Evolutionary conservation across 1,139 yeast species (phyloP), one percentile per base, ranked within the genome.

Genomic region (Suhomyces bribrorum): DNA sequence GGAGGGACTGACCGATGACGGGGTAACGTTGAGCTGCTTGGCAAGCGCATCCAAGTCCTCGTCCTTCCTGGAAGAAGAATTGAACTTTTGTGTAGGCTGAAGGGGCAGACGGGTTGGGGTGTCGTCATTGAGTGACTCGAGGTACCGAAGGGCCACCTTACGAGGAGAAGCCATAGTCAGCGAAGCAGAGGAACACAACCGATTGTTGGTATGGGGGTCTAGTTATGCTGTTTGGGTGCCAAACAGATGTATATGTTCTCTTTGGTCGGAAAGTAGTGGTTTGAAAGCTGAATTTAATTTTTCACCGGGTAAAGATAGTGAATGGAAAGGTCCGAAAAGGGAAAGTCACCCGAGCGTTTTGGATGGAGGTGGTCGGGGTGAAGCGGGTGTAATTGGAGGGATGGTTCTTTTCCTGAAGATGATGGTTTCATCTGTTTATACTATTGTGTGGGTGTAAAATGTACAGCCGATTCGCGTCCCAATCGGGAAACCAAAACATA

Each of bases 31-130:
- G 45, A 72, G 53, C 47, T 72, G 69, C 33, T 61, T 55, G 5
- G 76, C 76, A 37, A 72, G 54, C 14, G 52, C 60, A 35, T 72
- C 77, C 38, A 72, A 56, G 41, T 71, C 77, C 13, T 54, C 52
- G 37, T 61, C 61, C 28, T 55, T 51, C n/a, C 40, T 16, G 20
- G 41, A n/a, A 5, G 46, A 38, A 16, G 41, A 17, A 16, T 34
- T 37, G 31, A 14, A 31, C 34, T 40, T 32, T 32, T 30, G 37
- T 3, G 71, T 48, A 6, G 73, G 74, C 41, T 57, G 63, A 30
- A 66, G 53, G 1, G 71, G 69, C 34, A 53, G 37, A 40, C 61
- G 52, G 13, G 54, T 43, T 5, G 61, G 55, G 8, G 57, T 41
- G 27, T 41, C 48, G 24, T 61, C 64, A 32, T 56, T 56, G 23